Evolutionary conservation across 2,329 filamentous ascomycete genomes (phyloP).

Genomic region (Trichophyton verrucosum): DNA sequence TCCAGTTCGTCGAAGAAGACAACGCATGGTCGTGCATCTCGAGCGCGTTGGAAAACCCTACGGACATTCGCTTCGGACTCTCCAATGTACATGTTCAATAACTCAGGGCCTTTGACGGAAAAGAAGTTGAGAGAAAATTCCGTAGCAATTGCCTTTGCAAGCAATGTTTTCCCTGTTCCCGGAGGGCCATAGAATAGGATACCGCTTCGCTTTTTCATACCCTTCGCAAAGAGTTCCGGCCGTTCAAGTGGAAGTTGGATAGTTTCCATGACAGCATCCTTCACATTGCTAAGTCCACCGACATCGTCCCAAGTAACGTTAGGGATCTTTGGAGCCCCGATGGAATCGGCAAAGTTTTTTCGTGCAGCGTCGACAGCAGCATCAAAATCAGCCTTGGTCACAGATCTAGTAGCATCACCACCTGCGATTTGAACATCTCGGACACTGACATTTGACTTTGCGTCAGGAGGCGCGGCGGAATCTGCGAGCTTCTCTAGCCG

Average conservation of each 20-base stretch:
- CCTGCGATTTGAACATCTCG: conserved; percentile 82
- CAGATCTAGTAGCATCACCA: conserved; percentile 61
- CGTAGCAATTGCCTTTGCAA: conserved; percentile 98
- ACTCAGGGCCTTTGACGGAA: conserved; percentile 94
- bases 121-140: conserved; percentile 99
- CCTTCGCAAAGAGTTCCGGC: conserved; percentile 99
- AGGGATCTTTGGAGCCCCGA: conserved; percentile 94
- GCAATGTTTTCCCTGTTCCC: conserved; percentile 99
- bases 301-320: conserved; percentile 99
- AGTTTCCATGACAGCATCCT: conserved; percentile 97
- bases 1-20: conserved; percentile 98
- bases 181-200: conserved; percentile 97
- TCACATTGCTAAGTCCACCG: conserved; percentile 94
- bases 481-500: conserved; percentile 62
- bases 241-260: conserved; percentile 99
- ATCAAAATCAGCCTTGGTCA: conserved; percentile 77
- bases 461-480: conserved; percentile 18
- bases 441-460: conserved; percentile 43
- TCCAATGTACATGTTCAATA: conserved; percentile 99
- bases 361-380: conserved; percentile 87
- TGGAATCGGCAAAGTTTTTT: conserved; percentile 96
- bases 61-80: conserved; percentile 99
- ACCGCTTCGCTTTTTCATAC: conserved; percentile 92
- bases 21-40: conserved; percentile 91
- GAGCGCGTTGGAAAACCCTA: conserved; percentile 99